Evolutionary conservation across 148 eudicot species (phyloP).

Genomic region (Tetragonia tetragonoides): DNA sequence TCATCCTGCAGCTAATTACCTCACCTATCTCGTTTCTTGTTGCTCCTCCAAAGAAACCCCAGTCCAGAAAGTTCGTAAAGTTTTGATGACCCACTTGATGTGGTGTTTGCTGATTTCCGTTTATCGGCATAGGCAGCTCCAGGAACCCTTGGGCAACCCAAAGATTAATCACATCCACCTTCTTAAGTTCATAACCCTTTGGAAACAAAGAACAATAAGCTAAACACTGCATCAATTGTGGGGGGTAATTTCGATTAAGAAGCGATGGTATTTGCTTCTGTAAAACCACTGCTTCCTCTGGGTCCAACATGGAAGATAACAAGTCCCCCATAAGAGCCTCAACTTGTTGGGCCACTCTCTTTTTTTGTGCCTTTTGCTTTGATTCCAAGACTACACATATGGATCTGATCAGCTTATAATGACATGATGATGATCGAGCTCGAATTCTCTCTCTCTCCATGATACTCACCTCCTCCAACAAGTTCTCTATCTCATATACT

Average conservation of each 20-base stretch:
- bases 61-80: background rate
- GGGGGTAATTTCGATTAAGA: too few species aligned
- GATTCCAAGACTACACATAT: too few species aligned
- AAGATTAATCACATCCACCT: background rate
- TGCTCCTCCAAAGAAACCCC: background rate
- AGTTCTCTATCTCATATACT: too few species aligned
- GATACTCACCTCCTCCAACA: too few species aligned
- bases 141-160: constrained; percentile 25
- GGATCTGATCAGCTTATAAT: too few species aligned
- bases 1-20: background rate
- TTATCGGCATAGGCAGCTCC: background rate
- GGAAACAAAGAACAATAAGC: constrained; percentile 21
- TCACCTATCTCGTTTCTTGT: too few species aligned
- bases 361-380: too few species aligned
- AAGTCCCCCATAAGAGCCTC: background rate
- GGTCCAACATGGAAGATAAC: too few species aligned
- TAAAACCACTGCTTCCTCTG: too few species aligned
- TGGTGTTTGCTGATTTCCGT: background rate
- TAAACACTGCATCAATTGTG: background rate
- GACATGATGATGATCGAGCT: too few species aligned
- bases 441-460: too few species aligned
- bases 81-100: background rate
- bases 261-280: background rate
- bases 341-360: too few species aligned
- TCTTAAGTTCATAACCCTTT: background rate